Evolutionary conservation across 2,329 filamentous ascomycete species (phyloP).

Genomic region (Fusarium armeniacum): DNA sequence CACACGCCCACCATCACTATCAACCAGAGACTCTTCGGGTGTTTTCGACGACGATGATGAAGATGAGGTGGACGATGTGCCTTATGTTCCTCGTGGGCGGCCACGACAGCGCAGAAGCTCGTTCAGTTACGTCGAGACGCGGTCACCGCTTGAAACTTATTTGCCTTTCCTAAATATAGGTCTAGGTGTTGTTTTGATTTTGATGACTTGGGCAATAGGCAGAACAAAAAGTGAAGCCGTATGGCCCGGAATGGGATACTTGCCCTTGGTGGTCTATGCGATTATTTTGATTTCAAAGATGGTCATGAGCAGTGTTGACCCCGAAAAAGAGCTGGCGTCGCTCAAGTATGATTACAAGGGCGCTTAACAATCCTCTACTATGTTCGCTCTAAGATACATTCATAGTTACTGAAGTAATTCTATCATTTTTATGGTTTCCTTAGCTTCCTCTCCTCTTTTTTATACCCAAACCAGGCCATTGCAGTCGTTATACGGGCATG

Average conservation of each 20-base stretch:
- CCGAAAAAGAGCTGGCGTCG: conserved; percentile 72
- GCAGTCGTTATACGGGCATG: conserved; percentile 38
- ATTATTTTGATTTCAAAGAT: conserved; percentile 73
- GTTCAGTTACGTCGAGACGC: conserved; percentile 43
- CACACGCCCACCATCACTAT: conserved; percentile 45
- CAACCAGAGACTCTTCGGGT: conserved; percentile 30
- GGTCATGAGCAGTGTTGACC: conserved; percentile 77
- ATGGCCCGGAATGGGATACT: conserved; percentile 62
- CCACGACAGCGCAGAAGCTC: conserved; percentile 39
- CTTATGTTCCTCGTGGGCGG: conserved; percentile 30
- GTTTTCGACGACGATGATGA: conserved; percentile 38
- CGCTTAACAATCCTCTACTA: conserved; percentile 60
- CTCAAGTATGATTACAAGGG: conserved; percentile 78
- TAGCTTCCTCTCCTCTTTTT: conserved; percentile 32
- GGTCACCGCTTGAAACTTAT: conserved; percentile 67
- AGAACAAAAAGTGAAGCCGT: conserved; percentile 53
- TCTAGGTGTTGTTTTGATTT: conserved; percentile 66
- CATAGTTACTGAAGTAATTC: conserved; percentile 12
- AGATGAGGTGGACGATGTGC: conserved; percentile 36
- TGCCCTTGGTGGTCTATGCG: conserved; percentile 71
- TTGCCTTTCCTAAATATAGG: conserved; percentile 72
- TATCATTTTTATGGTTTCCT: conserved; percentile 29
- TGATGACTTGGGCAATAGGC: conserved; percentile 60
- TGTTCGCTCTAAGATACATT: not conserved
- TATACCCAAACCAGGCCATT: conserved; percentile 37